Base-by-base conservation (phyloP, 805 yeast genomes). In the Ogataea populi-albae region DNA sequence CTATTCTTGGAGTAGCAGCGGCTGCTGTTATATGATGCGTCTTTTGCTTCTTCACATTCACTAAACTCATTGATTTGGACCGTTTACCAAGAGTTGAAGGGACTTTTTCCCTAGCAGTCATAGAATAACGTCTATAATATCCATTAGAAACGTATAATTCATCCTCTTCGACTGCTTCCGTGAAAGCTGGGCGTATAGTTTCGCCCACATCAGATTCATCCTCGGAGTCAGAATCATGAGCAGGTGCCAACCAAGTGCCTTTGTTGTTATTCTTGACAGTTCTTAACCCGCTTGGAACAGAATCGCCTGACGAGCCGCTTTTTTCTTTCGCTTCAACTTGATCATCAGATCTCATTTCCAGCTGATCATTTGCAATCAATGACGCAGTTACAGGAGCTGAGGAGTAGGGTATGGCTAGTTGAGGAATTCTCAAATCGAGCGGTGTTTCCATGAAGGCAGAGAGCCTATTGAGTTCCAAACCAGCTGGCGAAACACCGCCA, bases 361-460 rank as follows among this genome's bases (percentile, higher is more conserved):
- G 10, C 16, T 12, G 17, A 26, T 8, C 23, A 7, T 35, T 32
- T 20, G 34, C 35, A 23, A 43, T 38, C 15, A 47, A 29, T 22
- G 83, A 74, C 10, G 87, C 87, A 11, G 89, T 79, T 2, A 83
- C 91, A 0, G 91, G 91, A 4, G 91, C 87, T 17, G 82, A 71
- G 26, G 79, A 68, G 49, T 83, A 83, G 5, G 91, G 91, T 41
- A 83, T 81, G 43, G 75, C 73, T 28, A 57, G 38, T 32, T 53
- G 61, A 9, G 63, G 59, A 29, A 57, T 47, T 37, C 61, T 59
- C 32, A 59, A 47, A 43, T 60, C 64, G 29, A 60, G 32, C 5
- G 62, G 43, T 10, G 58, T 36, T 35, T 58, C 63, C 34, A 52
- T 39, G 38, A 59, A 61, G 11, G 62, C 52, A 8, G 64, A 49